These are phyloP conservation scores for Kwoniella shandongensis DNA, from an alignment of 768 basidiomycete species.

Conservation along the genomic window DNA sequence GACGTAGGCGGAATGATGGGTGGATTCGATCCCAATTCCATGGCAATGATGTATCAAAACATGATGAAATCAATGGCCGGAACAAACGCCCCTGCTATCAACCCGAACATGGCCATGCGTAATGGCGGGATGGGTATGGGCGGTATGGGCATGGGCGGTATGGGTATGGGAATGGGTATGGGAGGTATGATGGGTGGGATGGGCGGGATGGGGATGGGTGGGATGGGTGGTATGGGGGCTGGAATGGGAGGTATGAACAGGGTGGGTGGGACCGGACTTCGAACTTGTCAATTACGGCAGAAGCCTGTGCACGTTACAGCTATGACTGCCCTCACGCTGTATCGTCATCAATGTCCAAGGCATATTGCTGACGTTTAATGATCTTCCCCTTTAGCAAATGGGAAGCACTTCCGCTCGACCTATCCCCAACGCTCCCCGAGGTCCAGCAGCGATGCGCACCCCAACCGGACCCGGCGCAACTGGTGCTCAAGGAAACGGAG, in stretches of 20 bases:
- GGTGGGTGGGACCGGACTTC: slow-evolving; percentile 41
- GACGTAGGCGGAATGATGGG: slow-evolving; percentile 53
- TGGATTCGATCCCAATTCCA: slow-evolving; percentile 80
- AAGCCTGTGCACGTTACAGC: no score
- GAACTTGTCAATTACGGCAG: no score
- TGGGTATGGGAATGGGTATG: slow-evolving; percentile 37
- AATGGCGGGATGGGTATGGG: slow-evolving; percentile 21
- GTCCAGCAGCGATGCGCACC: slow-evolving; percentile 52
- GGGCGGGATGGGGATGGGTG: slow-evolving; percentile 38
- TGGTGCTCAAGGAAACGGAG: neutral
- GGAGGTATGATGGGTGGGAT: slow-evolving; percentile 48
- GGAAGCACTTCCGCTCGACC: slow-evolving; percentile 22
- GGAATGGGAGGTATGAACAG: slow-evolving; percentile 54
- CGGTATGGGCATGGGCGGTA: slow-evolving; percentile 28
- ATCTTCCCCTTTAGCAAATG: slow-evolving; percentile 2
- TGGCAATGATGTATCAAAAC: slow-evolving; percentile 85
- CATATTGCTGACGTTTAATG: slow-evolving; percentile 6
- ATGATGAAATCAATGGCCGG: slow-evolving; percentile 59
- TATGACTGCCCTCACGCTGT: no score
- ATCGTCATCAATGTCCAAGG: no score
- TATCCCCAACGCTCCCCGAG: slow-evolving; percentile 48
- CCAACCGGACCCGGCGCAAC: slow-evolving; percentile 3
- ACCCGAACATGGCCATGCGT: slow-evolving; percentile 46
- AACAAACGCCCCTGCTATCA: slow-evolving; percentile 46
- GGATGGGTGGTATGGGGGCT: slow-evolving; percentile 31